Conservation (phyloP, 2,329 filamentous ascomycete species). For the Fusarium sp. region DNA sequence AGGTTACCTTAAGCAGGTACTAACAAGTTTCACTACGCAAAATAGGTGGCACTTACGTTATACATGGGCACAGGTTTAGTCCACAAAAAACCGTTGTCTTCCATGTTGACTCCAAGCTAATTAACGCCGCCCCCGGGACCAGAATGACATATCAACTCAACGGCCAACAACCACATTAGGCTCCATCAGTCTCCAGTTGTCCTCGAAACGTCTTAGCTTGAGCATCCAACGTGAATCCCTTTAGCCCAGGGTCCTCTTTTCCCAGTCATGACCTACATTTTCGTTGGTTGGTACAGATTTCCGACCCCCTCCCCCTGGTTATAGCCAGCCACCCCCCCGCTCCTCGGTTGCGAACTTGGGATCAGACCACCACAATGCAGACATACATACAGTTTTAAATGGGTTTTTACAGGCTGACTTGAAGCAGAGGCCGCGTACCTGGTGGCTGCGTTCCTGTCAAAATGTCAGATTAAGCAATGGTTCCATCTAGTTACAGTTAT, state of each 20-base stretch:
- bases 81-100: conserved; percentile 44
- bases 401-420: conserved; percentile 19
- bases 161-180: conserved; percentile 35
- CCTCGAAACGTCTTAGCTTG: conserved; percentile 34
- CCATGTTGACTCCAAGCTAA: conserved; percentile 25
- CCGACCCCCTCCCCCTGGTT: conserved; percentile 38
- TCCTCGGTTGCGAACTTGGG: conserved; percentile 44
- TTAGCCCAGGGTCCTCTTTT: conserved; percentile 36
- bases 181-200: conserved; percentile 31
- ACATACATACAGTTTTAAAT: conserved; percentile 29
- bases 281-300: conserved; percentile 32
- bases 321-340: conserved; percentile 45
- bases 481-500: conserved; percentile 26
- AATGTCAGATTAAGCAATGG: conserved; percentile 26
- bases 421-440: conserved; percentile 24
- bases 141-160: conserved; percentile 40
- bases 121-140: conserved; percentile 24
- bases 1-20: not conserved
- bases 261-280: conserved; percentile 31
- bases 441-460: conserved; percentile 18
- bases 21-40: not conserved
- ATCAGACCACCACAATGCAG: conserved; percentile 46
- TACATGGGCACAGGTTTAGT: conserved; percentile 25
- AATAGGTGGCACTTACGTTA: not conserved
- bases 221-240: conserved; percentile 26